These are phyloP conservation scores for Neocallimastix lanati DNA, from an alignment of 192 early-diverging fungal genomes.

Conservation along the genomic window DNA sequence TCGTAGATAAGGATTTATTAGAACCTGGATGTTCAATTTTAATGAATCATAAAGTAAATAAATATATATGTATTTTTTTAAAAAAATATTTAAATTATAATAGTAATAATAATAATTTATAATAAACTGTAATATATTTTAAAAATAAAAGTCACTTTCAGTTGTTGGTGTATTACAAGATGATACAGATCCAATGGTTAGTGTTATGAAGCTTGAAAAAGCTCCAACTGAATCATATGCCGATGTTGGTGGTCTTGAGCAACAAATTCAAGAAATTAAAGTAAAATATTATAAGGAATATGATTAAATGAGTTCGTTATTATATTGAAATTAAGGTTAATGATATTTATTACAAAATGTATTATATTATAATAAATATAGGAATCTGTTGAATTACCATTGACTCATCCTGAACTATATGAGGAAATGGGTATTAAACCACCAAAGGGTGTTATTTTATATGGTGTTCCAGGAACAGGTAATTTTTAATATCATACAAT, in stretches of 20 bases:
- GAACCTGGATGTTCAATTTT: constrained; percentile 93
- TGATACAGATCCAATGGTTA: constrained; percentile 95
- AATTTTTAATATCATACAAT: neutral
- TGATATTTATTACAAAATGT: too few relatives aligned
- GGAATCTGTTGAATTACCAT: constrained; percentile 88
- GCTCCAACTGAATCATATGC: constrained; percentile 97
- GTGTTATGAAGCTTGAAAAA: constrained; percentile 98
- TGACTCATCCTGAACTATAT: constrained; percentile 93
- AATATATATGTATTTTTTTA: neutral
- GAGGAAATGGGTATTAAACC: constrained; percentile 98
- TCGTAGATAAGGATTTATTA: constrained; percentile 96
- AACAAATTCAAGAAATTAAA: constrained; percentile 93
- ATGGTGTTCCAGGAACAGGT: constrained; percentile 80
- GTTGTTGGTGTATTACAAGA: constrained; percentile 89
- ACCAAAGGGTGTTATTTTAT: constrained; percentile 91
- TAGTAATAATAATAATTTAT: too few relatives aligned
- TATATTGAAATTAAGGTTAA: too few relatives aligned
- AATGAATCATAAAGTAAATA: constrained; percentile 77
- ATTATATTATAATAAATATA: too few relatives aligned
- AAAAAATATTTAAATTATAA: too few relatives aligned
- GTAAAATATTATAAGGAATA: too few relatives aligned
- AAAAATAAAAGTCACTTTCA: constrained; percentile 42
- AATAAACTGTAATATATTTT: too few relatives aligned
- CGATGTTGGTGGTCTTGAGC: constrained; percentile 90
- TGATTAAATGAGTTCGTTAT: too few relatives aligned